Conservation (phyloP, 208 protist species). For the Acanthamoeba castellanii region DNA sequence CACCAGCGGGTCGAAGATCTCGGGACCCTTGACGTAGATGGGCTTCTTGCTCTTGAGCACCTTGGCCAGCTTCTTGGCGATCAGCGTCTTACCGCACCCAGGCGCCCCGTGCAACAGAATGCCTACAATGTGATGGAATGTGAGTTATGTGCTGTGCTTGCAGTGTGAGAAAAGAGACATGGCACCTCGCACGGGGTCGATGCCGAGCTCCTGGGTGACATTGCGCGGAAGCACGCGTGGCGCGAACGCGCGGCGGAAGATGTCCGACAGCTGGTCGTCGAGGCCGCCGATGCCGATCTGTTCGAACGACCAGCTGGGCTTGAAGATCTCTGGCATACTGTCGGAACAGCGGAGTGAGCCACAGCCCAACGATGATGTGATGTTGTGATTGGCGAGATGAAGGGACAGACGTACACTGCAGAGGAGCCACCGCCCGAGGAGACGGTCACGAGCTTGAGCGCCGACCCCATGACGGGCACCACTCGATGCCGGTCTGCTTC, state of each 20-base stretch:
- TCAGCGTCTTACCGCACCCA: slow-evolving; percentile 99
- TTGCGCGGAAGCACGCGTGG: slow-evolving; percentile 94
- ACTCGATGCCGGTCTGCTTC: slow-evolving; percentile 74
- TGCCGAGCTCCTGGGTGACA: slow-evolving; percentile 94
- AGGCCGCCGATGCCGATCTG: slow-evolving; percentile 95
- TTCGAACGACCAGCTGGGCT: slow-evolving; percentile 93
- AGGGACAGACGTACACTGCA: not conserved
- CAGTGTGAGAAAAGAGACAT: not conserved
- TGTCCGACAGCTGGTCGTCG: slow-evolving; percentile 93
- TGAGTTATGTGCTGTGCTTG: not conserved
- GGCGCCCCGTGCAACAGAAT: slow-evolving; percentile 97
- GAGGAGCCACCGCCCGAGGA: not conserved
- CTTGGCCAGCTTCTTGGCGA: slow-evolving; percentile 98
- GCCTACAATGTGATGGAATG: slow-evolving; percentile 78
- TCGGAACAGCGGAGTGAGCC: not conserved
- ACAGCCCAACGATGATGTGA: not conserved
- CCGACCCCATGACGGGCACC: slow-evolving; percentile 30
- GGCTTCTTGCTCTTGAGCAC: slow-evolving; percentile 95
- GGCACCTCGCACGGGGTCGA: slow-evolving; percentile 89
- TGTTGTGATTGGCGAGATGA: not conserved
- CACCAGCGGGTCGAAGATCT: slow-evolving; percentile 95
- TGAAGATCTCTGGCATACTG: slow-evolving; percentile 79
- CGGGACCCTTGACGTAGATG: slow-evolving; percentile 93
- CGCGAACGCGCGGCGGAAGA: slow-evolving; percentile 97
- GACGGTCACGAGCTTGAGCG: slow-evolving; percentile 27